Evolutionary conservation across 75 land plant species (phyloP).

Genomic region (Pinus taeda): DNA sequence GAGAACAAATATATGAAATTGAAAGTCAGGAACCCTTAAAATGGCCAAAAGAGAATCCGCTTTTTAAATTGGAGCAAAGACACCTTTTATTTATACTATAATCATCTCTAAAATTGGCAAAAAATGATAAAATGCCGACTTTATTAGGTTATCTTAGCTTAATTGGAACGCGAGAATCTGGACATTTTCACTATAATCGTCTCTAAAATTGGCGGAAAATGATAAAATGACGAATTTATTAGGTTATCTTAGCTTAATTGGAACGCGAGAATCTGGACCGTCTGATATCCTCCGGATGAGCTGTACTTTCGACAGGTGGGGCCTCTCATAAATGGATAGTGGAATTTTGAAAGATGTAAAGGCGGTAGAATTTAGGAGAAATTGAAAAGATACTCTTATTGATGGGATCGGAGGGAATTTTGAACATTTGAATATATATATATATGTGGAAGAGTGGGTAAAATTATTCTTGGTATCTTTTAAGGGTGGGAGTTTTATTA

Average conservation of each 20-base stretch:
- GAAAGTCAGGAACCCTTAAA: neutral
- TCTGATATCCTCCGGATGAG: neutral
- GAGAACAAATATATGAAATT: neutral
- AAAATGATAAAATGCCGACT: no score
- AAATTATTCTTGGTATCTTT: no score
- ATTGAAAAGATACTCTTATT: no score
- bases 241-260: slow-evolving; percentile 6
- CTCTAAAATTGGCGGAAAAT: neutral
- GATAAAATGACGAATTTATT: neutral
- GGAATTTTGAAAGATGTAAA: slow-evolving; percentile 4
- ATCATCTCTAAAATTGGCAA: neutral
- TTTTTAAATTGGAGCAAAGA: no score
- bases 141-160: slow-evolving; percentile 9
- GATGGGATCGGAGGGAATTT: no score
- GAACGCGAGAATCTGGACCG: slow-evolving; percentile 6
- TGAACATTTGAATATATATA: no score
- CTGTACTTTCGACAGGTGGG: neutral
- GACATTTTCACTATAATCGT: neutral
- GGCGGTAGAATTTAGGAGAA: neutral
- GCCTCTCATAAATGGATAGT: no score
- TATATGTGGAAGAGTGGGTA: no score
- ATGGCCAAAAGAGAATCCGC: neutral
- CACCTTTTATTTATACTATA: neutral
- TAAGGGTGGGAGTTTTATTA: no score
- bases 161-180: neutral